These are phyloP conservation scores for Tulasnella calospora DNA, from an alignment of 768 basidiomycete species.

Conservation along the genomic window DNA sequence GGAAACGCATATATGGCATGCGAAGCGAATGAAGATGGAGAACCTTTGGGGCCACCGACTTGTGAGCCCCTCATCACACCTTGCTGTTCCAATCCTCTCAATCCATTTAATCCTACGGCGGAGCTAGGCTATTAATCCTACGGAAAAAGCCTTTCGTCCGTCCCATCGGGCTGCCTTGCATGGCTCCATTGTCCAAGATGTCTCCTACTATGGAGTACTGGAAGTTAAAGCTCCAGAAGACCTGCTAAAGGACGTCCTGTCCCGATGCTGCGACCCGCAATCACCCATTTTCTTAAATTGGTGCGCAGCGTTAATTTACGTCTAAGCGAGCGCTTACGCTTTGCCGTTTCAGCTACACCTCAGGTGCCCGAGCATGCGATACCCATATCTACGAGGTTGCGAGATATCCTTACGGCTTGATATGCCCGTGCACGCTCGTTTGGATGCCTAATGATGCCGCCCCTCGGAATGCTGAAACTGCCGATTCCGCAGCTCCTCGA, in stretches of 20 bases:
- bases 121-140: constrained; percentile 70
- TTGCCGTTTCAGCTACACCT: constrained; percentile 47
- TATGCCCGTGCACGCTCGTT: constrained; percentile 66
- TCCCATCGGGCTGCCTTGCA: constrained; percentile 85
- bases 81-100: not conserved
- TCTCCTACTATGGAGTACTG: constrained; percentile 73
- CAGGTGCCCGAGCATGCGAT: constrained; percentile 62
- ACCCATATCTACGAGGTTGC: constrained; percentile 60
- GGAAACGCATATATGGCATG: constrained; percentile 95
- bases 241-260: constrained; percentile 50
- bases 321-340: not conserved
- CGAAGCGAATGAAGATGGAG: constrained; percentile 93
- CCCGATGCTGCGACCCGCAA: constrained; percentile 60
- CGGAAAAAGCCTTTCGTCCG: constrained; percentile 86
- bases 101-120: not conserved
- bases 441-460: constrained; percentile 51
- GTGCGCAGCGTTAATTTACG: constrained; percentile 37
- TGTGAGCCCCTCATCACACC: constrained; percentile 41
- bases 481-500: constrained; percentile 34
- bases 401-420: constrained; percentile 61
- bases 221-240: constrained; percentile 64
- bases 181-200: constrained; percentile 83
- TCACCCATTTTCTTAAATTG: constrained; percentile 54
- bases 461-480: not conserved
- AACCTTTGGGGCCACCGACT: constrained; percentile 88